Evolutionary conservation across 805 yeast genomes (phyloP).

Genomic region (Kuraishia borneana): DNA sequence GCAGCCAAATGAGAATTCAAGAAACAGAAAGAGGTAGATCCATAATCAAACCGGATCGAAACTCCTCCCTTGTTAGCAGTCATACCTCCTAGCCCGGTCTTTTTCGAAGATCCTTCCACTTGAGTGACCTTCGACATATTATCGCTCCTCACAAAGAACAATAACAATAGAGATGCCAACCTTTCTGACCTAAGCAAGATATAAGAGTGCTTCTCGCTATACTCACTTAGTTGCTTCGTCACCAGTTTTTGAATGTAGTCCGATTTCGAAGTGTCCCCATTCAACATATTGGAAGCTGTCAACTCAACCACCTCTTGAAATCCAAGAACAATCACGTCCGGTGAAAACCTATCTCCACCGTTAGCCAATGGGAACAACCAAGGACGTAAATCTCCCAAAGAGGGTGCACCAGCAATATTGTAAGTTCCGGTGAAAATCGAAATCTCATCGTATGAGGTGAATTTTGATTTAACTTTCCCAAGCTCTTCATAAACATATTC

Average conservation of each 20-base stretch:
- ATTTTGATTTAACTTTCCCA: conserved; percentile 34
- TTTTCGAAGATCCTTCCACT: conserved; percentile 90
- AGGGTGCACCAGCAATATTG: conserved; percentile 69
- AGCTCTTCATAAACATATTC: conserved; percentile 72
- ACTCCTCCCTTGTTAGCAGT: conserved; percentile 55
- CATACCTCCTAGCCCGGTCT: conserved; percentile 92
- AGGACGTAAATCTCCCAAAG: conserved; percentile 44
- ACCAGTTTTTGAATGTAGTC: conserved; percentile 70
- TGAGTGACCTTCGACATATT: conserved; percentile 46
- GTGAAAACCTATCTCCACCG: conserved; percentile 33
- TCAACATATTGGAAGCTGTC: conserved; percentile 82
- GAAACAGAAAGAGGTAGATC: conserved; percentile 58
- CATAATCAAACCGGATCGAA: conserved; percentile 41
- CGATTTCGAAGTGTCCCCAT: conserved; percentile 72
- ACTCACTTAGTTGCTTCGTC: conserved; percentile 43
- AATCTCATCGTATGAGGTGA: conserved; percentile 49
- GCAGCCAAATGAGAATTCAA: conserved; percentile 90
- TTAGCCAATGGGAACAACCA: conserved; percentile 78
- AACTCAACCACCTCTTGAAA: conserved; percentile 91
- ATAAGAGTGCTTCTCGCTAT: conserved; percentile 26
- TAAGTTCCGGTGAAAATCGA: conserved; percentile 73
- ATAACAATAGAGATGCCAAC: conserved; percentile 56
- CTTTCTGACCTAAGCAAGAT: conserved; percentile 65
- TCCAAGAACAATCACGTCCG: conserved; percentile 83
- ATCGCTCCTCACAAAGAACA: conserved; percentile 48